Evolutionary conservation across 345 rosid genomes (phyloP), one percentile per base, ranked within the genome.

Genomic region (Pelargonium nanum): DNA sequence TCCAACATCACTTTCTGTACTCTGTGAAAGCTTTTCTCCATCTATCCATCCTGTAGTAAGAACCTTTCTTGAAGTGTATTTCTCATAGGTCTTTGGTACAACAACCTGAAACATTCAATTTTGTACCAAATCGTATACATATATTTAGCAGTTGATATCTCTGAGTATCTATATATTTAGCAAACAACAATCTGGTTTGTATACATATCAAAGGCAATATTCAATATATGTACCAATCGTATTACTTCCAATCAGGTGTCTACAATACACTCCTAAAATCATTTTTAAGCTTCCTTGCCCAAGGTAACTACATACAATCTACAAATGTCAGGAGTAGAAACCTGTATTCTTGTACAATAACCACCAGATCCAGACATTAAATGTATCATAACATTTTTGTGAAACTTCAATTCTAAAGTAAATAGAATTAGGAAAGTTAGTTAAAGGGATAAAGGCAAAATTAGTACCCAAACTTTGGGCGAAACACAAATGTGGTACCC

Each of bases 1-100:
- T 44, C 98, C 96, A 26, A 92, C 98, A 65, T 92, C 96, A 80
- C 91, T 85, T 70, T 92, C 98, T 24, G 76, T 87, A 71, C 98
- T 92, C 73, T 89, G 98, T 16, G 98, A 92, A 62, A 92, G 77
- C 75, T 89, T 92, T 69, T 78, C 98, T 55, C 98, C 96, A 2
- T 89, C 96, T 50, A 92, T 63, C 98, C 96, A 92, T 40, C 57
- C 69, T 17, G 96, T 89, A 4, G 95, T 87, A 67, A 92, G 98
- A 74, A 92, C 98, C 83, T 92, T 92, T 79, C 98, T 83, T 60
- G 96, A 82, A 26, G 96, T 89, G 71, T 89, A 87, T 57, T 87
- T 87, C 7, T 57, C 30, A 55, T 92, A 89, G 22, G 98, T 92
- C 69, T 77, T 81, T 20, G 97, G 98, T 53, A 92, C 83, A 72